Conservation (phyloP, 176 grass and related monocot species). For the Musa troglodytarum region DNA sequence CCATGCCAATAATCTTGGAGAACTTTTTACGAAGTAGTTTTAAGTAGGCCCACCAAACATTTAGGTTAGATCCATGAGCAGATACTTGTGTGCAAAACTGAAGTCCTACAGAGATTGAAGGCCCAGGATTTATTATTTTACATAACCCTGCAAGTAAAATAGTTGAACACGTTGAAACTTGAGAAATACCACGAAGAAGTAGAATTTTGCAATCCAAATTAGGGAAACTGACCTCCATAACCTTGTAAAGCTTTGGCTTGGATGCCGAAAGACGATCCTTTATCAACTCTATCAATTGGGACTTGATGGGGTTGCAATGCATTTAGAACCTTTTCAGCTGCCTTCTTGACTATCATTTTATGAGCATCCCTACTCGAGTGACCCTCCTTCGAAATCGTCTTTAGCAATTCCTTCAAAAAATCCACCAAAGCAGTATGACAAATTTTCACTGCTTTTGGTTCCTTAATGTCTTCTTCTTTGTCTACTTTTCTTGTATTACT, state of each 20-base stretch:
- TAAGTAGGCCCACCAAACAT: slow-evolving; percentile 17
- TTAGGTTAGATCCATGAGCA: not conserved
- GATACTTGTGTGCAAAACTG: not conserved
- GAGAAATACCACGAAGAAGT: not conserved
- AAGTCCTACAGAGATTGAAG: not conserved
- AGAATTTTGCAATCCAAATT: not conserved
- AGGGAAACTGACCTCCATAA: slow-evolving; percentile 40
- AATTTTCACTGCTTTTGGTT: not conserved
- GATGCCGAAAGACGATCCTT: slow-evolving; percentile 27
- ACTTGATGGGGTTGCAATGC: slow-evolving; percentile 42
- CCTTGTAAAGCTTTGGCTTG: slow-evolving; percentile 44
- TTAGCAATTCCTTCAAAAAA: slow-evolving; percentile 59
- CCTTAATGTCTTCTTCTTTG: slow-evolving; percentile 14
- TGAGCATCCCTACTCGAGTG: slow-evolving; percentile 37
- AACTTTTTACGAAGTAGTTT: slow-evolving; percentile 12
- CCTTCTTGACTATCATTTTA: slow-evolving; percentile 54
- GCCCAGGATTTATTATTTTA: slow-evolving; percentile 1
- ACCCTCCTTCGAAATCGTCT: slow-evolving; percentile 57
- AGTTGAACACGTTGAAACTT: not conserved
- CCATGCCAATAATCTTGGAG: not conserved
- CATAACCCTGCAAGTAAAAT: not conserved
- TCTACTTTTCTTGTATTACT: slow-evolving; percentile 1
- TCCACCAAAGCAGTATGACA: slow-evolving; percentile 54
- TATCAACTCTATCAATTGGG: slow-evolving; percentile 32
- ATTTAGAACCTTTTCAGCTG: slow-evolving; percentile 44